A percentile compares a stretch with the other conserved stretches of the same genome.
phyloP scores from a whole-genome alignment of 495 filamentous ascomycete species.

The Trichoderma asperelloides region DNA sequence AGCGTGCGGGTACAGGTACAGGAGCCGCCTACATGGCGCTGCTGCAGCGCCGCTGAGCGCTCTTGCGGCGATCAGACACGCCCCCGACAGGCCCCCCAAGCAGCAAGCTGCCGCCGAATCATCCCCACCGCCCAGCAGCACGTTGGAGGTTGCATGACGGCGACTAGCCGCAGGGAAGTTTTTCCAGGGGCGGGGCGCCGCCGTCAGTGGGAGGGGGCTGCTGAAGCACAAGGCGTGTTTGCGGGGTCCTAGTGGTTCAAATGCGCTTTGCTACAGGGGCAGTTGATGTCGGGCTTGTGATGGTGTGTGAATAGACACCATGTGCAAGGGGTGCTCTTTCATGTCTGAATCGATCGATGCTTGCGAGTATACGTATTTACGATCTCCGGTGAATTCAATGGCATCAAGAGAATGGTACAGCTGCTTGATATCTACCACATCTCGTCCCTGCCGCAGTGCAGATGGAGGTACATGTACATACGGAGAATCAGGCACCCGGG shows the following conservation, averaged over 20 bases:
- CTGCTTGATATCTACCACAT: too few species aligned
- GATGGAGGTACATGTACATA: too few species aligned
- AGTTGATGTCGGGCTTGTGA: neutral
- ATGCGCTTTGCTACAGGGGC: neutral
- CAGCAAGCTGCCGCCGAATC: neutral
- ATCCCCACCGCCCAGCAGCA: slow-evolving; percentile 3
- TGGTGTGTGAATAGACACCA: neutral
- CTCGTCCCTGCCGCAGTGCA: too few species aligned
- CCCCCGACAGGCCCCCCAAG: neutral
- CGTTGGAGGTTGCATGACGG: slow-evolving; percentile 2
- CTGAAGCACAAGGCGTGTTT: slow-evolving; percentile 8
- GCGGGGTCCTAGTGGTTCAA: slow-evolving; percentile 10
- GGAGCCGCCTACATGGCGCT: neutral
- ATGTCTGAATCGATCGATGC: too few species aligned
- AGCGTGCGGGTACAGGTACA: too few species aligned
- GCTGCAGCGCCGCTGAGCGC: neutral
- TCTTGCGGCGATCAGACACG: neutral
- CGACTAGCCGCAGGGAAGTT: neutral
- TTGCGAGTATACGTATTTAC: too few species aligned
- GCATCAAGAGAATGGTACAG: too few species aligned
- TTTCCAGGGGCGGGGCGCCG: neutral
- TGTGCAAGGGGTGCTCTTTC: too few species aligned
- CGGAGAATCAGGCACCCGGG: too few species aligned
- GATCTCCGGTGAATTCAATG: too few species aligned
- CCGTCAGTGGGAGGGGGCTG: neutral